Evolutionary conservation across 202 grass and related monocot genomes (phyloP).

Genomic region (Carex sylvatica): DNA sequence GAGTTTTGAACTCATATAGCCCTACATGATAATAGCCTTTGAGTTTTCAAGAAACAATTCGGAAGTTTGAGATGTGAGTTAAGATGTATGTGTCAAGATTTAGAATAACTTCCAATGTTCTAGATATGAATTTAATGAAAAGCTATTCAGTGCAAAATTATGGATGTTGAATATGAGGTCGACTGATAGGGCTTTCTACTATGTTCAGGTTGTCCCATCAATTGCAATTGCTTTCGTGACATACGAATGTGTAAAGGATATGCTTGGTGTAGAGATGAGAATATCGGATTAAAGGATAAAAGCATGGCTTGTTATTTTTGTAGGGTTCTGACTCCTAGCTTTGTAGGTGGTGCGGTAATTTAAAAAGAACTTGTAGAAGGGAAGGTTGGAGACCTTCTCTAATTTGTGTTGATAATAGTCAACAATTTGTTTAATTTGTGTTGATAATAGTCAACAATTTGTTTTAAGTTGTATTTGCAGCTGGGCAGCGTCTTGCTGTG

Average conservation of each 20-base stretch:
- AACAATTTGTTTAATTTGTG: constrained; percentile 17
- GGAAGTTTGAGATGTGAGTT: neutral
- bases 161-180: neutral
- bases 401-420: constrained; percentile 31
- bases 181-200: neutral
- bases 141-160: neutral
- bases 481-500: constrained; percentile 11
- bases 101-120: neutral
- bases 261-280: constrained; percentile 97
- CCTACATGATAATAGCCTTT: neutral
- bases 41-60: neutral
- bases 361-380: constrained; percentile 7
- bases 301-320: constrained; percentile 58
- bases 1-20: neutral
- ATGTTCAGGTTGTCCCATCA: constrained; percentile 74
- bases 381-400: neutral
- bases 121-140: neutral
- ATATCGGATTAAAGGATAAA: constrained; percentile 60
- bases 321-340: constrained; percentile 57
- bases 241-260: constrained; percentile 85
- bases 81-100: neutral
- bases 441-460: constrained; percentile 31
- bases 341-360: constrained; percentile 38
- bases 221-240: constrained; percentile 97
- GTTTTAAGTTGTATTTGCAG: constrained; percentile 18